Evolutionary conservation across 768 basidiomycete species (phyloP).

Genomic region (Boletus rubroflammeus): DNA sequence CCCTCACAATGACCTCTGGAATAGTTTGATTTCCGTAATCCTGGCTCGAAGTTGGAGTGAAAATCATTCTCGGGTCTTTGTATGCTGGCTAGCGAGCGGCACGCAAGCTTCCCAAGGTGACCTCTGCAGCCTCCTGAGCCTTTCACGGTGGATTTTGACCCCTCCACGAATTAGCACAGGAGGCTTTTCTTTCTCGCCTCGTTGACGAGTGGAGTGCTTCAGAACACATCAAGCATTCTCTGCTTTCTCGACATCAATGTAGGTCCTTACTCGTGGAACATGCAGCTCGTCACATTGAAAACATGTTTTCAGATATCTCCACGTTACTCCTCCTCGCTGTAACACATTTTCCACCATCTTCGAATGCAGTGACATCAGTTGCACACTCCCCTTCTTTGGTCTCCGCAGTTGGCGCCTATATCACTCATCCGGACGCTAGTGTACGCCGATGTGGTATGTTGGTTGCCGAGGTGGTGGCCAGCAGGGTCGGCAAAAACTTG

Average conservation of each 20-base stretch:
- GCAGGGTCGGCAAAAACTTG: constrained; percentile 57
- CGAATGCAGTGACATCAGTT: constrained; percentile 43
- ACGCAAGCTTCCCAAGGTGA: constrained; percentile 32
- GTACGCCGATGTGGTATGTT: constrained; percentile 92
- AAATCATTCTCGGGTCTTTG: constrained; percentile 56
- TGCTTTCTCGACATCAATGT: constrained; percentile 75
- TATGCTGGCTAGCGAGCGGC: constrained; percentile 63
- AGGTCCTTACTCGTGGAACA: constrained; percentile 29
- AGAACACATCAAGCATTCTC: constrained; percentile 77
- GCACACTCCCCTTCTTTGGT: constrained; percentile 62
- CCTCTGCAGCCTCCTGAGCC: constrained; percentile 12
- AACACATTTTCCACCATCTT: constrained; percentile 55
- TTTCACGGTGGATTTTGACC: constrained; percentile 1
- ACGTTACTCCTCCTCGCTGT: constrained; percentile 62
- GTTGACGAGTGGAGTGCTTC: constrained; percentile 70
- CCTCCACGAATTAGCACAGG: constrained; percentile 35
- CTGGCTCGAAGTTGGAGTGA: constrained; percentile 58
- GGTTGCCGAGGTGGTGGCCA: constrained; percentile 76
- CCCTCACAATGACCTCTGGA: constrained; percentile 49
- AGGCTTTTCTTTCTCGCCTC: constrained; percentile 43
- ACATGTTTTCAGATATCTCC: constrained; percentile 58
- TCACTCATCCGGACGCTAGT: constrained; percentile 69
- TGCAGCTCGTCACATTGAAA: background rate
- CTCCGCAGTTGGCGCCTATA: constrained; percentile 65
- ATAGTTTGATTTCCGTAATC: constrained; percentile 43